Percentiles rank a stretch among this genome's conserved stretches.
These are phyloP conservation scores for Selenicereus undatus DNA, from an alignment of 148 eudicot genomes.

Conservation along the genomic window DNA sequence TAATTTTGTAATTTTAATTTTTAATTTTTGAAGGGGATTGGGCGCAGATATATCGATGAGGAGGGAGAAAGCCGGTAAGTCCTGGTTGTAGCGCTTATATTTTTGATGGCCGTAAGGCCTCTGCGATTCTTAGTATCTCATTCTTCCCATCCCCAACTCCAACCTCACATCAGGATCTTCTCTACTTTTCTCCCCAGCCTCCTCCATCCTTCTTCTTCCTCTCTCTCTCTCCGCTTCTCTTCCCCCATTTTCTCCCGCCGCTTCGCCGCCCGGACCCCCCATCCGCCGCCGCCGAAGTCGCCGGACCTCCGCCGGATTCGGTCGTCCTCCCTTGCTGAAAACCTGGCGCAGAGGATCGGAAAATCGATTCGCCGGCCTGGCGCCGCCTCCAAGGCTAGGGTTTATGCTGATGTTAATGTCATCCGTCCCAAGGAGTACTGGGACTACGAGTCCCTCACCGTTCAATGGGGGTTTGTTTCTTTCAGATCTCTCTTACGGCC, in stretches of 20 bases:
- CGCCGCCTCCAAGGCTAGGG: constrained; percentile 84
- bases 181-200: constrained; percentile 8
- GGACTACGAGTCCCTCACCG: constrained; percentile 87
- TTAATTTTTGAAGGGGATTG: background rate
- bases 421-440: constrained; percentile 83
- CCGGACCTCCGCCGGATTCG: constrained; percentile 7
- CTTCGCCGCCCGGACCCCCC: constrained; percentile 5
- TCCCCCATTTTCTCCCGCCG: constrained; percentile 15
- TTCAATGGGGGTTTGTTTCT: constrained; percentile 81
- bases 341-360: constrained; percentile 88
- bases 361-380: constrained; percentile 87
- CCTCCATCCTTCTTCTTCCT: background rate
- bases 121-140: background rate
- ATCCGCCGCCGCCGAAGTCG: constrained; percentile 16
- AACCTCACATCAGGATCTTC: background rate
- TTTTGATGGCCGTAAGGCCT: constrained; percentile 11
- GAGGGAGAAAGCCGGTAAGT: background rate
- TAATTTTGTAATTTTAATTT: too few relatives aligned
- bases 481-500: background rate
- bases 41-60: background rate
- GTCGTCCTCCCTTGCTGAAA: constrained; percentile 31
- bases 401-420: constrained; percentile 78
- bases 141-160: background rate
- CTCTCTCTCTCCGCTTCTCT: constrained; percentile 3
- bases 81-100: background rate